Conservation (phyloP, 2,329 filamentous ascomycete species). For the Diplocarpon rosae region DNA sequence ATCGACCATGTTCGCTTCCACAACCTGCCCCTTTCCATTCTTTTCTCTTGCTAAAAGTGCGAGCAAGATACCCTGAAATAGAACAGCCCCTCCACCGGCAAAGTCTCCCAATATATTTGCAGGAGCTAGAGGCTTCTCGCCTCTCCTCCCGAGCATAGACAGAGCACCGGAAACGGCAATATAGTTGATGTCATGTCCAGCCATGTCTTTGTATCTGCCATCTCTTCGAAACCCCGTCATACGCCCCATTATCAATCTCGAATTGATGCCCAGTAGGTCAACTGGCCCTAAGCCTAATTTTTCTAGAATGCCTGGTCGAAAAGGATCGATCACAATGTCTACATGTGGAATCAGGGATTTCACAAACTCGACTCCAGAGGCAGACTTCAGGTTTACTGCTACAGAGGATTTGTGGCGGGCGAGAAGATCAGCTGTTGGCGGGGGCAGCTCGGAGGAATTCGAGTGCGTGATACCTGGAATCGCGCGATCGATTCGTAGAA, state of each 20-base stretch:
- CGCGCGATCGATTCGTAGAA: constrained; percentile 73
- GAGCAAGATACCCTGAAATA: constrained; percentile 73
- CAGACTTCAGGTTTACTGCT: constrained; percentile 64
- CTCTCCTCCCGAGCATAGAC: constrained; percentile 59
- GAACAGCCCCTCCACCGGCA: constrained; percentile 73
- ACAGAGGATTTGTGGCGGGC: constrained; percentile 74
- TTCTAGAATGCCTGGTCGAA: constrained; percentile 83
- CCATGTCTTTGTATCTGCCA: constrained; percentile 77
- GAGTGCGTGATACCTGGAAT: constrained; percentile 34
- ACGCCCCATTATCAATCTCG: constrained; percentile 66
- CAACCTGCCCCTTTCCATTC: constrained; percentile 69
- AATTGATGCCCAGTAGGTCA: constrained; percentile 56
- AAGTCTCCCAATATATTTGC: constrained; percentile 84
- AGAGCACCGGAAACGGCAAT: constrained; percentile 78
- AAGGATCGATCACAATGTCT: constrained; percentile 87
- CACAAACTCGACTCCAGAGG: constrained; percentile 52
- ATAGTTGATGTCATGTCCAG: constrained; percentile 94
- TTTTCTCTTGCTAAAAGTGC: constrained; percentile 57
- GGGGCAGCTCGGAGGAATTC: constrained; percentile 26
- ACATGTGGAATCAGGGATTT: constrained; percentile 49
- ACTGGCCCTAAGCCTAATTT: constrained; percentile 66
- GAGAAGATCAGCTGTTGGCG: constrained; percentile 58
- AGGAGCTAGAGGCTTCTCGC: constrained; percentile 65
- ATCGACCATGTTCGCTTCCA: constrained; percentile 96
- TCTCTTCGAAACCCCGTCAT: constrained; percentile 87